Conservation (phyloP, 495 filamentous ascomycete genomes). For the Trichoderma erinaceum region DNA sequence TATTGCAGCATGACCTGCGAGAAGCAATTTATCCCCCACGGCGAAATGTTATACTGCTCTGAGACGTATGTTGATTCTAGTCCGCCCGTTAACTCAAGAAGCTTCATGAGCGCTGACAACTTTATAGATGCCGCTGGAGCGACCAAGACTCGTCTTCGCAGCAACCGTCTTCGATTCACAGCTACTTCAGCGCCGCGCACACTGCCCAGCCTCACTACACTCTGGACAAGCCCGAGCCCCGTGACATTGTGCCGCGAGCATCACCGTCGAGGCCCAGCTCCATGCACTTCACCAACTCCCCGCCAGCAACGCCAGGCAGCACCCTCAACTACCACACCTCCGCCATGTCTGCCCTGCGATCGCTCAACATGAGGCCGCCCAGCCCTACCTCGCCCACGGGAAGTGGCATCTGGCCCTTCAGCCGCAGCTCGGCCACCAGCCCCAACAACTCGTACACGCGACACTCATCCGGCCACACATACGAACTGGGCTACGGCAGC, state of each 20-base stretch:
- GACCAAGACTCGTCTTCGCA: conserved; percentile 32
- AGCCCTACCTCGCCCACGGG: conserved; percentile 40
- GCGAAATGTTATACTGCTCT: conserved; percentile 45
- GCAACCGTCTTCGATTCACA: conserved; percentile 25
- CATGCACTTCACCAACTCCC: conserved; percentile 31
- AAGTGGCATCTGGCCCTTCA: conserved; percentile 40
- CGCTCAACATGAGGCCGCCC: conserved; percentile 38
- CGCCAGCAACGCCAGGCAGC: conserved; percentile 34
- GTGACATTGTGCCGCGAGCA: conserved; percentile 47
- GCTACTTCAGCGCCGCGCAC: conserved; percentile 18
- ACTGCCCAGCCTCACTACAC: conserved; percentile 32
- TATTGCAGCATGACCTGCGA: conserved; percentile 45
- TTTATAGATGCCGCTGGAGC: conserved; percentile 38
- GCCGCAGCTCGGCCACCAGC: conserved; percentile 38
- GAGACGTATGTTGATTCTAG: conserved; percentile 35
- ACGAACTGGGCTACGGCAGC: conserved; percentile 30
- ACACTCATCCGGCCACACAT: conserved; percentile 32
- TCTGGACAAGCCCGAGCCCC: conserved; percentile 34
- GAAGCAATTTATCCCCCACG: conserved; percentile 42
- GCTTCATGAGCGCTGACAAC: conserved; percentile 16
- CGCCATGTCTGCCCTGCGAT: conserved; percentile 41
- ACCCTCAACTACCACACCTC: conserved; percentile 30
- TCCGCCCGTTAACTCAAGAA: conserved; percentile 15
- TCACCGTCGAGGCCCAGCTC: conserved; percentile 43
- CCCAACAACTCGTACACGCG: conserved; percentile 42